phyloP scores from a whole-genome alignment of 2,329 filamentous ascomycete genomes.

The Clonostachys solani region DNA sequence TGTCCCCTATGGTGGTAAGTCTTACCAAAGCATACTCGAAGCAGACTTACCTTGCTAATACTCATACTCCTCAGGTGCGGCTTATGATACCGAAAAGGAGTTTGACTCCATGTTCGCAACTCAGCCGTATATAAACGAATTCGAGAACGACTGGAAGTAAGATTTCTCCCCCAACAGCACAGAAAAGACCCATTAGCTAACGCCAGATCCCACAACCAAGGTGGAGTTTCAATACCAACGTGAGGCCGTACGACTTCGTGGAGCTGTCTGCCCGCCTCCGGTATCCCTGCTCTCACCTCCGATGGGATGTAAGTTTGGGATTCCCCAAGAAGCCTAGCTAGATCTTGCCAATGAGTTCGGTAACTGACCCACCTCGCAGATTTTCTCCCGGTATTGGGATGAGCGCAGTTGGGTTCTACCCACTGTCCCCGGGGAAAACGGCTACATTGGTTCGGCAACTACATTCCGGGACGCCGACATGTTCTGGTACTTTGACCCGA shows the following conservation, averaged over 20 bases:
- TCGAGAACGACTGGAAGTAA: slow-evolving; percentile 15
- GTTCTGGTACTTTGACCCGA: slow-evolving; percentile 26
- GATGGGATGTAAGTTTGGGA: slow-evolving; percentile 25
- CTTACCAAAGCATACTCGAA: background rate
- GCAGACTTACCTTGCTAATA: background rate
- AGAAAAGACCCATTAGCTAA: too few species aligned
- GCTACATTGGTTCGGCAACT: slow-evolving; percentile 37
- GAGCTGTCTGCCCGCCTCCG: slow-evolving; percentile 18
- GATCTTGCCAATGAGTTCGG: background rate
- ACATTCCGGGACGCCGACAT: slow-evolving; percentile 25
- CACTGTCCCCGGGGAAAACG: slow-evolving; percentile 24
- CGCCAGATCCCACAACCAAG: slow-evolving; percentile 7
- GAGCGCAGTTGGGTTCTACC: slow-evolving; percentile 37
- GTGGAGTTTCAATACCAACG: slow-evolving; percentile 24
- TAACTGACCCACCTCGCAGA: slow-evolving; percentile 10
- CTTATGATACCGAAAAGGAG: slow-evolving; percentile 30
- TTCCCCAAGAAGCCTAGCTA: background rate
- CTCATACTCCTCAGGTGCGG: slow-evolving; percentile 17
- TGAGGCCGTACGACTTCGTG: slow-evolving; percentile 18
- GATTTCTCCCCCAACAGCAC: background rate
- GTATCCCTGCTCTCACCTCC: slow-evolving; percentile 25
- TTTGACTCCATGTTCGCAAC: slow-evolving; percentile 27
- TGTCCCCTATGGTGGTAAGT: slow-evolving; percentile 33
- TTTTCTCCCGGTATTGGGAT: slow-evolving; percentile 30
- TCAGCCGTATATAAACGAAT: slow-evolving; percentile 16